Percentiles rank a stretch among this genome's conserved stretches.
Conservation (phyloP, 2,329 filamentous ascomycete genomes). For the Aspergillus neotritici region DNA sequence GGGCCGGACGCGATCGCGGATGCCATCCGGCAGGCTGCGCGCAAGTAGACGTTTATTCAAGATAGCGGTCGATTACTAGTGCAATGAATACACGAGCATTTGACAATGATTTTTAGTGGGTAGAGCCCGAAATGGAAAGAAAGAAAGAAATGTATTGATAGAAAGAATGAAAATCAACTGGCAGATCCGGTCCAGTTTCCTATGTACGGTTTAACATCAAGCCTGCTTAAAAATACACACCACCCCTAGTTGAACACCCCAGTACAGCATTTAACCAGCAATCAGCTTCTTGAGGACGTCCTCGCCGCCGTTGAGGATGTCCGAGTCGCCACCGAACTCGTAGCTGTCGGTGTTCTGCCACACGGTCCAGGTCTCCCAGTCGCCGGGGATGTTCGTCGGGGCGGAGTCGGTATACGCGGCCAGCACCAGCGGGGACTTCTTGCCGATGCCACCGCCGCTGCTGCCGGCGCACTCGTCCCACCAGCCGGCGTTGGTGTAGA, state of each 20-base stretch:
- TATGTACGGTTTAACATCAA: no score
- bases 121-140: no score
- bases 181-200: no score
- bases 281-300: constrained; percentile 11
- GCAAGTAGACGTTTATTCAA: constrained; percentile 5
- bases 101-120: no score
- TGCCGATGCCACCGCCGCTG: constrained; percentile 43
- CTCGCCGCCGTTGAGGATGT: constrained; percentile 14
- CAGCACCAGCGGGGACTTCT: constrained; percentile 46
- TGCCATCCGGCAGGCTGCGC: constrained; percentile 23
- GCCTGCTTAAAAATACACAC: no score
- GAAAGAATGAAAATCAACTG: no score
- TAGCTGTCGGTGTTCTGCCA: constrained; percentile 18
- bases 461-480: constrained; percentile 51
- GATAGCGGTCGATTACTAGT: no score
- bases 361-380: constrained; percentile 28
- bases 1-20: constrained; percentile 31
- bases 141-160: no score
- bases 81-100: no score
- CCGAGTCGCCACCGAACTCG: constrained; percentile 15
- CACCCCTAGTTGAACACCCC: no score
- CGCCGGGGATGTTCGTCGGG: constrained; percentile 43
- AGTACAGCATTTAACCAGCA: neutral
- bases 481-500: constrained; percentile 51
- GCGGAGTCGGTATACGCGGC: constrained; percentile 39